phyloP scores from a whole-genome alignment of 2,329 filamentous ascomycete genomes.

The Grosmannia huntii region DNA sequence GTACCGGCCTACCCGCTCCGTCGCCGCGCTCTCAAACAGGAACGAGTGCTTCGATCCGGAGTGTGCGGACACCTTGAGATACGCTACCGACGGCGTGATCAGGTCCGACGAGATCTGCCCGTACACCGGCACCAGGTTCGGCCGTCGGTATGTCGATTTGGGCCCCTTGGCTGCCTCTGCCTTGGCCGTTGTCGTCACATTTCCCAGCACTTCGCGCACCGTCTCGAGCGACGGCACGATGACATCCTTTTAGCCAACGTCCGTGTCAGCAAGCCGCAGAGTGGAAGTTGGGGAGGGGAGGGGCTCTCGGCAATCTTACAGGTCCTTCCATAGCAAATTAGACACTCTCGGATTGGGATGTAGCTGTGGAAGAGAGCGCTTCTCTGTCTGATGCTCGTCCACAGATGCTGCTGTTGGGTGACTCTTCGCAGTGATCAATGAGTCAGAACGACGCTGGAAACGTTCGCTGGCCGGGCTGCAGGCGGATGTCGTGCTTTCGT shows the following conservation, averaged over 20 bases:
- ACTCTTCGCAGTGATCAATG: neutral
- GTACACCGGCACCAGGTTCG: conserved; percentile 15
- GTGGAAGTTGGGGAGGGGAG: neutral
- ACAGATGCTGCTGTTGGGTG: neutral
- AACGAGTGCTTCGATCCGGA: conserved; percentile 61
- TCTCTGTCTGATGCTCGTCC: no score
- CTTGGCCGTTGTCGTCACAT: conserved; percentile 5
- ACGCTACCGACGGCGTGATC: conserved; percentile 87
- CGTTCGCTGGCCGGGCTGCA: neutral
- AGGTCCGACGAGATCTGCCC: conserved; percentile 53
- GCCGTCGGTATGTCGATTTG: conserved; percentile 6
- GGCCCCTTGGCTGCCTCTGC: conserved; percentile 7
- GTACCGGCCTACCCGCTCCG: conserved; percentile 86
- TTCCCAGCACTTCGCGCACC: conserved; percentile 11
- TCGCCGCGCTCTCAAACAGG: conserved; percentile 84
- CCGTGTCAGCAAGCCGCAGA: neutral
- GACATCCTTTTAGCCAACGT: conserved; percentile 9
- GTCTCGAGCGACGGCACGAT: conserved; percentile 16
- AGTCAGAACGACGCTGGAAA: neutral
- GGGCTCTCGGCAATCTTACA: conserved; percentile 1
- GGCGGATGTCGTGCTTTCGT: neutral
- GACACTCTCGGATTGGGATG: neutral
- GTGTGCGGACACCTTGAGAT: conserved; percentile 76
- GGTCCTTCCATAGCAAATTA: conserved; percentile 7
- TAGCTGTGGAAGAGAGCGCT: no score